A percentile compares a stretch with the other conserved stretches of the same genome.
Evolutionary conservation across 2,329 filamentous ascomycete species (phyloP).

Genomic region (Beauveria australis): DNA sequence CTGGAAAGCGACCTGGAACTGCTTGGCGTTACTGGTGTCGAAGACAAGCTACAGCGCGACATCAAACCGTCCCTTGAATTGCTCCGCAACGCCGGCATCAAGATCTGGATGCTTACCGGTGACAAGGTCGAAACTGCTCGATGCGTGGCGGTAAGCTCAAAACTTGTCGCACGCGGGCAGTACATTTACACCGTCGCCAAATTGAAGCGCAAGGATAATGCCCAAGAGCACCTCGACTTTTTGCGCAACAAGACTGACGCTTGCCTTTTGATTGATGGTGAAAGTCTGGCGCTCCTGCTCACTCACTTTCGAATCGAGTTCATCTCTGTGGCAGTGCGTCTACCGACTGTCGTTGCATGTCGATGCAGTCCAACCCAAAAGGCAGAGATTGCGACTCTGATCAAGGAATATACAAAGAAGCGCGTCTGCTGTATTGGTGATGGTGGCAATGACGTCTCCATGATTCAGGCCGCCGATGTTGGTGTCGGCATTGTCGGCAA

Average conservation of each 20-base stretch:
- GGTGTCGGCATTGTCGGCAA: slow-evolving; percentile 98
- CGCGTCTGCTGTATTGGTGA: slow-evolving; percentile 96
- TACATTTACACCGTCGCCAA: slow-evolving; percentile 92
- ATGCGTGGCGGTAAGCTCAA: slow-evolving; percentile 91
- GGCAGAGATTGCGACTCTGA: slow-evolving; percentile 84
- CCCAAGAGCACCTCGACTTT: slow-evolving; percentile 82
- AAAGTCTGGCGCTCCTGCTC: slow-evolving; percentile 77
- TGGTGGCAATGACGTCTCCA: slow-evolving; percentile 95
- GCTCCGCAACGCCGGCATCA: slow-evolving; percentile 92
- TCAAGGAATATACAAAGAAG: slow-evolving; percentile 86
- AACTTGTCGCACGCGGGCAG: slow-evolving; percentile 86
- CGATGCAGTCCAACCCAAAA: slow-evolving; percentile 97
- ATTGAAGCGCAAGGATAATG: slow-evolving; percentile 72
- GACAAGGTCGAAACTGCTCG: slow-evolving; percentile 98
- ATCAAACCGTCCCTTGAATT: slow-evolving; percentile 94
- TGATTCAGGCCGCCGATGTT: slow-evolving; percentile 98
- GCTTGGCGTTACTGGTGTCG: slow-evolving; percentile 93
- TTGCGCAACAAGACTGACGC: slow-evolving; percentile 78
- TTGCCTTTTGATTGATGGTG: slow-evolving; percentile 89
- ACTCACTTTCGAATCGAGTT: slow-evolving; percentile 77
- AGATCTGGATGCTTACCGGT: slow-evolving; percentile 99
- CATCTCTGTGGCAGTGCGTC: slow-evolving; percentile 74
- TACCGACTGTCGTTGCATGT: slow-evolving; percentile 91
- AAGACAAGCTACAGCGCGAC: slow-evolving; percentile 91
- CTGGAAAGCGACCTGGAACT: slow-evolving; percentile 86